Evolutionary conservation across 31 red algal genomes (phyloP), one percentile per base, ranked within the genome.

Genomic region (Asparagopsis taxiformis): DNA sequence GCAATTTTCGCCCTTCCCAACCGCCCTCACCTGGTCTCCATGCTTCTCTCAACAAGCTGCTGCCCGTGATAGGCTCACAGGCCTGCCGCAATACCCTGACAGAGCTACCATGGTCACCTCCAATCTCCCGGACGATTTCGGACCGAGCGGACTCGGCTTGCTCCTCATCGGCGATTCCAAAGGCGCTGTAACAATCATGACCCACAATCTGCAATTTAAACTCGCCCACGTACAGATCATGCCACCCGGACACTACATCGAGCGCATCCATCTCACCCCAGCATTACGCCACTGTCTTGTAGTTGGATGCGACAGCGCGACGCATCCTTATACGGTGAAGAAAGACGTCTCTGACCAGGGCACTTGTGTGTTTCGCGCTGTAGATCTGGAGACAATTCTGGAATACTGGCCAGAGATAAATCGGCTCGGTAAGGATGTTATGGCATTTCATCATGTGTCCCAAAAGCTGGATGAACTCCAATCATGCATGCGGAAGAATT

Each of bases 401-500:
- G 74, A 64, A 9, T 55, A 37, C 49, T 65, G 49, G 64, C 38
- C 63, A 1, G 77, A 81, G 64, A 70, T 81, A 33, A 1, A 59
- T 17, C 63, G 77, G 65, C 30, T 58, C 55, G 65, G 54, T n/a
- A 34, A 20, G 51, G 77, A 81, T 17, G 49, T 70, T 24, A 39
- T 49, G 7, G 64, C 62, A 3, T 17, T 55, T 0, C 53, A 68
- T 21, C 1, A 23, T 17, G 37, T 81, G 24, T 10, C 58, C 2
- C 20, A 58, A 9, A 19, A 16, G 22, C 29, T 81, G 21, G 26
- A 46, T 51, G 53, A 56, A 24, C 8, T 54, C 21, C 37, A 51
- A 20, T 1, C 31, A 16, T 22, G 35, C 31, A 41, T 81, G 37
- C 43, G 21, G 33, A 70, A 68, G 31, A 51, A 59, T 17, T 84